phyloP scores from a whole-genome alignment of 164 flowering plant species.

The Saururus chinensis region DNA sequence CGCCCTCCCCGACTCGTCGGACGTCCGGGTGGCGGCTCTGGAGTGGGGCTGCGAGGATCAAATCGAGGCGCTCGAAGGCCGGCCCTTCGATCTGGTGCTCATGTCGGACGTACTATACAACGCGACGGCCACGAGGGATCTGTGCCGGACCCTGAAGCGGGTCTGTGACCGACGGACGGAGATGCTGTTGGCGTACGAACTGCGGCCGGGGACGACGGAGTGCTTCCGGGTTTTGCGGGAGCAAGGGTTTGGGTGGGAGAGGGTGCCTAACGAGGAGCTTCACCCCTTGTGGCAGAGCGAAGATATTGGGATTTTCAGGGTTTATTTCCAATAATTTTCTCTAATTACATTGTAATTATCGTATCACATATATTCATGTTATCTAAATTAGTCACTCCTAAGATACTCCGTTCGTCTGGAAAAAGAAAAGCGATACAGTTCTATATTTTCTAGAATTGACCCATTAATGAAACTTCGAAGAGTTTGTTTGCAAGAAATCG shows the following conservation, averaged over 20 bases:
- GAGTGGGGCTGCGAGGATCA: conserved; percentile 6
- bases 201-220: conserved; percentile 8
- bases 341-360: not conserved
- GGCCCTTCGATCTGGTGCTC: conserved; percentile 10
- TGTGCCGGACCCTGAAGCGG: conserved; percentile 6
- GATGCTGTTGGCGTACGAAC: conserved; percentile 13
- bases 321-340: not conserved
- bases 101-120: conserved; percentile 12
- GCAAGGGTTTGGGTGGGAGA: conserved; percentile 11
- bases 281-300: conserved; percentile 14
- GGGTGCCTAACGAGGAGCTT: conserved; percentile 4
- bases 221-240: conserved; percentile 8
- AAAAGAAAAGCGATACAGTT: too few species aligned
- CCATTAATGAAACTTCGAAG: too few species aligned
- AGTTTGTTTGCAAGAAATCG: too few species aligned
- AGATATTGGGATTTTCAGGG: conserved; percentile 8
- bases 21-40: conserved; percentile 9
- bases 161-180: conserved; percentile 5
- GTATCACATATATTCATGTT: too few species aligned
- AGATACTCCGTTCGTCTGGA: too few species aligned
- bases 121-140: not conserved
- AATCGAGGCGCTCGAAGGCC: conserved; percentile 1
- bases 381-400: too few species aligned
- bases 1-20: not conserved
- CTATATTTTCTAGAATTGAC: too few species aligned